A percentile compares a stretch with the other conserved stretches of the same genome.
Evolutionary conservation across 148 eudicot genomes (phyloP).

Genomic region (Silene conica): DNA sequence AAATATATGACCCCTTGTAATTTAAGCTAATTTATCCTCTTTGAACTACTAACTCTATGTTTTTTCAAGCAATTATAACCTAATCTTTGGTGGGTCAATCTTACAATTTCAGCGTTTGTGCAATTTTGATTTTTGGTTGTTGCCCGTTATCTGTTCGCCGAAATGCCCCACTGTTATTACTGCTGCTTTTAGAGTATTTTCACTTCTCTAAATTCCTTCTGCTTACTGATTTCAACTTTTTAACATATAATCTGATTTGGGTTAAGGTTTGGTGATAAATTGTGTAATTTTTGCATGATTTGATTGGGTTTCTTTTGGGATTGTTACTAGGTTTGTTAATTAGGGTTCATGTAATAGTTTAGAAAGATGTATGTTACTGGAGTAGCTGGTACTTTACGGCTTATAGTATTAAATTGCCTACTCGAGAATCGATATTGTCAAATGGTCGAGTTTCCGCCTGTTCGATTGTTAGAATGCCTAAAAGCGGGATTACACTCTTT

Average conservation of each 20-base stretch:
- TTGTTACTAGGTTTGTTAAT: not conserved
- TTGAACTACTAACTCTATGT: not conserved
- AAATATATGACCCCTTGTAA: too few relatives aligned
- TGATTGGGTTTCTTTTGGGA: not conserved
- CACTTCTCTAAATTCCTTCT: not conserved
- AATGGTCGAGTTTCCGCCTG: conserved; percentile 27
- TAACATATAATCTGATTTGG: not conserved
- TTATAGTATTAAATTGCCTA: conserved; percentile 43
- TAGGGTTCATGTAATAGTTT: not conserved
- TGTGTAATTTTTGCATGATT: not conserved
- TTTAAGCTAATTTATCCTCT: too few relatives aligned
- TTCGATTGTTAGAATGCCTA: conserved; percentile 22
- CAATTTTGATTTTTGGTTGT: not conserved
- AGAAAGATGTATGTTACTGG: conserved; percentile 38
- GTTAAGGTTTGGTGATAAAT: not conserved
- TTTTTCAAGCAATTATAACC: not conserved
- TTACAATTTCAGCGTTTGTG: not conserved
- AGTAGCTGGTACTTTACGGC: conserved; percentile 44
- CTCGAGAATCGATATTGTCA: conserved; percentile 29
- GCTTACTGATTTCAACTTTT: not conserved
- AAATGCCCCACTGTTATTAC: not conserved
- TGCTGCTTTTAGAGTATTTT: not conserved
- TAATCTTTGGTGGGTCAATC: not conserved
- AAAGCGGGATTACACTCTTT: conserved; percentile 15
- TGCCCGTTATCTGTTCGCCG: conserved; percentile 21